A percentile compares a stretch with the other conserved stretches of the same genome.
Evolutionary conservation across 176 grass and related monocot genomes (phyloP).

Genomic region (Musa troglodytarum): DNA sequence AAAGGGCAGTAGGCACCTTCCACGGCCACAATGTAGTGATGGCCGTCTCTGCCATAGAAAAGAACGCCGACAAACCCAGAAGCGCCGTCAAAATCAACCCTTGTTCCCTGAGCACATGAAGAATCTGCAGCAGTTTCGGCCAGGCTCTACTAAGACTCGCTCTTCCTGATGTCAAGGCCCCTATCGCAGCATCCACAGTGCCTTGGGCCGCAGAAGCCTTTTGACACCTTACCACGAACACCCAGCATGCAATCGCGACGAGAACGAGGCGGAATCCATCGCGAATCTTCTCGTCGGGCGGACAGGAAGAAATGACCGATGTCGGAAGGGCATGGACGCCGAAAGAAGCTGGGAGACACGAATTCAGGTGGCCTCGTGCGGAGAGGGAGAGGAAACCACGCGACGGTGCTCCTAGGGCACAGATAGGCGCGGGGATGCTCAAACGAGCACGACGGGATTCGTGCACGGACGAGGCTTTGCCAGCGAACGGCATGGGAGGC

Average conservation of each 20-base stretch:
- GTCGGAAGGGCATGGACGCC: background rate
- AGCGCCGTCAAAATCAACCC: constrained; percentile 53
- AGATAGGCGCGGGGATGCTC: background rate
- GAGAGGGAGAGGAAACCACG: background rate
- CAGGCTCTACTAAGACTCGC: constrained; percentile 30
- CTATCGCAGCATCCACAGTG: constrained; percentile 2
- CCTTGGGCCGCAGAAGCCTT: constrained; percentile 29
- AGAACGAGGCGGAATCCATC: constrained; percentile 24
- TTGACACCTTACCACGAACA: constrained; percentile 13
- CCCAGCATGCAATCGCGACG: constrained; percentile 19
- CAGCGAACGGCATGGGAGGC: background rate
- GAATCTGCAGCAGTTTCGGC: constrained; percentile 52
- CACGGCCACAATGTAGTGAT: constrained; percentile 98
- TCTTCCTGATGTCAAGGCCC: constrained; percentile 18
- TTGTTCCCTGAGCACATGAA: constrained; percentile 72
- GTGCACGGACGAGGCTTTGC: background rate
- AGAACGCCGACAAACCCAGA: constrained; percentile 87
- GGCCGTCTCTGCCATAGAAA: constrained; percentile 94
- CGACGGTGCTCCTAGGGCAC: background rate
- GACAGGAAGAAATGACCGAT: background rate
- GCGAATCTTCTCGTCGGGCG: background rate
- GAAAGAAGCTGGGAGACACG: background rate
- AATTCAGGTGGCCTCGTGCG: background rate
- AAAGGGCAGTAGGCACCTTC: constrained; percentile 46
- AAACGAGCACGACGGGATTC: background rate